Evolutionary conservation across 2,329 filamentous ascomycete species (phyloP).

Genomic region (Trichoderma harzianum): DNA sequence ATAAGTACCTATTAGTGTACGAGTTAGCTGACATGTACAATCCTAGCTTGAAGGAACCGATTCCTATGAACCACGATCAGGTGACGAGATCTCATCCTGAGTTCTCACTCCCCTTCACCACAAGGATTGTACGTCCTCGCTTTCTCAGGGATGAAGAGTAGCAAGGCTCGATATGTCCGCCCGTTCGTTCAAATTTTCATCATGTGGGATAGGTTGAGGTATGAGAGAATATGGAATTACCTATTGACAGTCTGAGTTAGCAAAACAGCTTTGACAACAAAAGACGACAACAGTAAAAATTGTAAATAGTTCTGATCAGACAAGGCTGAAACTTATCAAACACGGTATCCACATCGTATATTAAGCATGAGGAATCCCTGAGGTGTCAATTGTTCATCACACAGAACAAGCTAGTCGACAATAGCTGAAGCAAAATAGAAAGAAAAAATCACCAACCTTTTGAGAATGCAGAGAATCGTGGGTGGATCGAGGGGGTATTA

Average conservation of each 20-base stretch:
- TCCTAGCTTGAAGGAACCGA: conserved; percentile 26
- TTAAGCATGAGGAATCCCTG: conserved; percentile 68
- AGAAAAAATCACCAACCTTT: conserved; percentile 45
- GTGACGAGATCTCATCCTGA: conserved; percentile 66
- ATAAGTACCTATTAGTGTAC: conserved; percentile 35
- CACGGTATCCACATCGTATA: conserved; percentile 61
- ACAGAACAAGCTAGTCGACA: conserved; percentile 33
- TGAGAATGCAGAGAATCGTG: conserved; percentile 20
- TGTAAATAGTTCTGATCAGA: conserved; percentile 49
- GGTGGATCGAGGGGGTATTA: neutral
- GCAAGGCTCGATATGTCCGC: conserved; percentile 61
- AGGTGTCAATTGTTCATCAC: conserved; percentile 62
- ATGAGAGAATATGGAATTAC: conserved; percentile 32
- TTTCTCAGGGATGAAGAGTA: conserved; percentile 45
- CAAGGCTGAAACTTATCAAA: conserved; percentile 63
- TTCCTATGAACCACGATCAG: conserved; percentile 47
- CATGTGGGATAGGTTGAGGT: conserved; percentile 39
- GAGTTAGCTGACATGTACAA: conserved; percentile 31
- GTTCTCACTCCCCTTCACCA: conserved; percentile 49
- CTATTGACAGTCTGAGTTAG: conserved; percentile 41
- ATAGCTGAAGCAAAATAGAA: conserved; percentile 1
- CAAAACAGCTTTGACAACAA: conserved; percentile 23
- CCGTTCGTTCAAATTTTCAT: conserved; percentile 68
- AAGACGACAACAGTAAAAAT: conserved; percentile 26
- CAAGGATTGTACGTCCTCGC: conserved; percentile 61